Evolutionary conservation across 345 rosid species (phyloP).

Genomic region (Hirschfeldia incana): DNA sequence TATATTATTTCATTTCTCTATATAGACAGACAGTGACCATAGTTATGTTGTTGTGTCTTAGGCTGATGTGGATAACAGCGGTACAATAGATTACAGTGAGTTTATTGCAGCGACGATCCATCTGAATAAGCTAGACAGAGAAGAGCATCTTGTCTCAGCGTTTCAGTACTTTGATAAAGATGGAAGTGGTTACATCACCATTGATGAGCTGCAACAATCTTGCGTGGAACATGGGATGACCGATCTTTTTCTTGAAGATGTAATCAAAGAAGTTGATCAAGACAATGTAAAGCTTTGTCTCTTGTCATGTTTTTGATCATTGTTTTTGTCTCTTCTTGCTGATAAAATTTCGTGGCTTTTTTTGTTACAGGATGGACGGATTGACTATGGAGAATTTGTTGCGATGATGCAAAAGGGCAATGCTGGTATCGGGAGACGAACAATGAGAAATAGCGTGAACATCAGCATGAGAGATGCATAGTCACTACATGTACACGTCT

Average conservation of each 20-base stretch:
- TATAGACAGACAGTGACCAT: background rate
- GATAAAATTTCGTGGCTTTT: background rate
- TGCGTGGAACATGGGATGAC: constrained; percentile 92
- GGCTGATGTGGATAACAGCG: constrained; percentile 99
- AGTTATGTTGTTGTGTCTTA: constrained; percentile 30
- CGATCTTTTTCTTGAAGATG: constrained; percentile 85
- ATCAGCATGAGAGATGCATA: constrained; percentile 89
- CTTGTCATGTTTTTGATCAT: background rate
- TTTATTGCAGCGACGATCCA: constrained; percentile 98
- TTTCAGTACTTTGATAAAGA: constrained; percentile 96
- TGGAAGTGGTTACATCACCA: constrained; percentile 92
- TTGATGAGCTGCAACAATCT: constrained; percentile 97
- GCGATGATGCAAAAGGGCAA: constrained; percentile 99
- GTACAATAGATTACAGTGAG: constrained; percentile 96
- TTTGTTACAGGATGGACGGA: constrained; percentile 75
- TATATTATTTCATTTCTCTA: too few species aligned
- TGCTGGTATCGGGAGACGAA: constrained; percentile 90
- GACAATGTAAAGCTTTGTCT: constrained; percentile 66
- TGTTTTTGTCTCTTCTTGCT: background rate
- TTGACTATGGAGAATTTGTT: constrained; percentile 94
- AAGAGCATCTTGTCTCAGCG: constrained; percentile 98
- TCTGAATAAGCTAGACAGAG: constrained; percentile 93
- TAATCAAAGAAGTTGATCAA: constrained; percentile 96
- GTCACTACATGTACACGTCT: background rate
- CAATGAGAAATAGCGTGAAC: constrained; percentile 91